Evolutionary conservation across 2,329 filamentous ascomycete genomes (phyloP).

Genomic region (Nigrograna mackinnonii): DNA sequence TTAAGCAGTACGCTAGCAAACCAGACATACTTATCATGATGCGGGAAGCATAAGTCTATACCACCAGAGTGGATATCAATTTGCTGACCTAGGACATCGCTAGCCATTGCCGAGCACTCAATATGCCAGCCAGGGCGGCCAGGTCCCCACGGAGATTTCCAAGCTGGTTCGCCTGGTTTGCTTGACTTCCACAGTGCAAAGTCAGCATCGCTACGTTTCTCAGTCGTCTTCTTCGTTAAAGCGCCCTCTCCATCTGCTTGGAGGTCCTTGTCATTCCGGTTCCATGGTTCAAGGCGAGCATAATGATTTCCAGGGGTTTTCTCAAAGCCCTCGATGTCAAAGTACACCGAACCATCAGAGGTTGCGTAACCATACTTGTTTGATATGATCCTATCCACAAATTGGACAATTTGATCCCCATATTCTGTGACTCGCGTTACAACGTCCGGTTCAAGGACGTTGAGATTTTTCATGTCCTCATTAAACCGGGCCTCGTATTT

Average conservation of each 20-base stretch:
- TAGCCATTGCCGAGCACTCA: constrained; percentile 95
- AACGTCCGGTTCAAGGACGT: constrained; percentile 79
- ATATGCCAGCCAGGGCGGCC: constrained; percentile 96
- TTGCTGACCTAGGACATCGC: constrained; percentile 77
- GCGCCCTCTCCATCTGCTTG: constrained; percentile 90
- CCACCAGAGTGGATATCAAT: constrained; percentile 96
- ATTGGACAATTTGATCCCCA: constrained; percentile 81
- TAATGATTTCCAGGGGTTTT: constrained; percentile 77
- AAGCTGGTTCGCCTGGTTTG: constrained; percentile 88
- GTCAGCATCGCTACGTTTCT: constrained; percentile 78
- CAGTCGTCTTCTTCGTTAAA: constrained; percentile 60
- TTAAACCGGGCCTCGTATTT: constrained; percentile 88
- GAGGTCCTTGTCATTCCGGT: constrained; percentile 78
- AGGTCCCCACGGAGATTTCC: constrained; percentile 85
- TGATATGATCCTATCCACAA: constrained; percentile 79
- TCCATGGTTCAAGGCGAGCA: constrained; percentile 82
- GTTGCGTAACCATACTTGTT: constrained; percentile 84
- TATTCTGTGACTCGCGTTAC: constrained; percentile 93
- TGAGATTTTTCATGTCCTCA: constrained; percentile 83
- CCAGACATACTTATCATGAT: constrained; percentile 61
- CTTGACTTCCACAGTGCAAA: constrained; percentile 95
- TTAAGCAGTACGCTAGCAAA: background rate
- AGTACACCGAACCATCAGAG: constrained; percentile 85
- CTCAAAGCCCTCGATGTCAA: constrained; percentile 87
- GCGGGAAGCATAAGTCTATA: constrained; percentile 87